Evolutionary conservation across 2,329 filamentous ascomycete species (phyloP), one percentile per base, ranked within the genome.

Genomic region (Zymoseptoria passerinii): DNA sequence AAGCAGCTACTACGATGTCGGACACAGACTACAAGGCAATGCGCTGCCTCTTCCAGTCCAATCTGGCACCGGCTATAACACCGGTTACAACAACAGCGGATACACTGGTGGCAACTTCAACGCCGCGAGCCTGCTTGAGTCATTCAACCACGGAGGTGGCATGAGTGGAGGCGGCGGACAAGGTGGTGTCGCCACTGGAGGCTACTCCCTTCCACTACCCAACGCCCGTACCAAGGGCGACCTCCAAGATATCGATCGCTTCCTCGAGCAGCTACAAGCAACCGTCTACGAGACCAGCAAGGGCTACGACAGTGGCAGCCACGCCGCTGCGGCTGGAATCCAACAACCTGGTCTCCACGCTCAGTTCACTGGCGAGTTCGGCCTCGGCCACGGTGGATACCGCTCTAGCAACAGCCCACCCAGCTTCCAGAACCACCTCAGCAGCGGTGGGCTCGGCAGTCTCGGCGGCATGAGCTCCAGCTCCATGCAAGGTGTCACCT

Each of bases 141-240:
- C 67, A n/a, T 72, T 73, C 61, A 68, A 67, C 65, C 58, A 66
- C 50, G 65, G 60, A 54, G 57, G 60, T 54, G 53, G 52, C 58
- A 62, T 64, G 53, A 50, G 58, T 29, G 61, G 62, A 52, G 83
- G 83, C 65, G 84, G 75, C 57, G 77, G 76, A 49, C 68, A 69
- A 23, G 66, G 67, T 44, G 81, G 85, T 44, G 81, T 87, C 65
- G 82, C 87, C 48, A 85, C 90, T 72, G 89, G 92, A 55, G 80
- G 82, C 69, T 96, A 96, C 76, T 90, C 90, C 62, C 81, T 96
- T 59, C 90, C 94, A 56, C 85, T 91, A 8, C 90, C 95, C 79
- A 95, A 91, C 68, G 81, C 95, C 57, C 86, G 92, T 70, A 96
- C 92, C 53, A 96, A 97, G 81, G 91, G 85, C 72, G 94, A 99